These are phyloP conservation scores for Takakia lepidozioides DNA, from an alignment of 225 moss, liverwort and hornwort genomes.

Conservation along the genomic window DNA sequence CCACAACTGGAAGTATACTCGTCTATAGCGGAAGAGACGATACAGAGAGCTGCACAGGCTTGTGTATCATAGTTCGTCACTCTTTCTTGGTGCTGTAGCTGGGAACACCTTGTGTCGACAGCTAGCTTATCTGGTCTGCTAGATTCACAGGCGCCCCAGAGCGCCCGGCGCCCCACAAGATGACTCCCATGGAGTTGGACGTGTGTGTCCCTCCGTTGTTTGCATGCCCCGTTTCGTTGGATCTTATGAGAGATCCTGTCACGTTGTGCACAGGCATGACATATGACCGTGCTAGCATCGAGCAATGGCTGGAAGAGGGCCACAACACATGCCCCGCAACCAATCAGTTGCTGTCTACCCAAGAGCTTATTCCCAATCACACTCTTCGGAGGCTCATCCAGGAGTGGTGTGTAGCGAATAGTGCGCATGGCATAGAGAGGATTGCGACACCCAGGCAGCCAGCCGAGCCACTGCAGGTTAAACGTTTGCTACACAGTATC, in stretches of 20 bases:
- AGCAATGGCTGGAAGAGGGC: conserved; percentile 78
- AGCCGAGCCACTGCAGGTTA: conserved; percentile 26
- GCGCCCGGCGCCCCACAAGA: too few species aligned
- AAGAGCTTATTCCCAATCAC: conserved; percentile 74
- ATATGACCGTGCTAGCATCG: conserved; percentile 75
- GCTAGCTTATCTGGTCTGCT: too few species aligned
- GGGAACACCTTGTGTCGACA: too few species aligned
- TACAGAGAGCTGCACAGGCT: too few species aligned
- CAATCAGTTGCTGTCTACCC: conserved; percentile 50
- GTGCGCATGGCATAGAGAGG: conserved; percentile 44
- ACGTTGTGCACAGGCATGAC: conserved; percentile 90
- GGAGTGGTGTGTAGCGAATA: conserved; percentile 69
- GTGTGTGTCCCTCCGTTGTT: conserved; percentile 57
- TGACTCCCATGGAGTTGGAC: conserved; percentile 14
- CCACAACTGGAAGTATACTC: too few species aligned
- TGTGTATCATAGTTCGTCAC: too few species aligned
- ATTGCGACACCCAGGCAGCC: conserved; percentile 54
- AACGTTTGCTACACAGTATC: conserved; percentile 20
- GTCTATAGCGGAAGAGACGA: too few species aligned
- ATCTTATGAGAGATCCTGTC: conserved; percentile 91
- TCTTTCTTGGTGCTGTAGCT: too few species aligned
- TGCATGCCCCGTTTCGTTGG: conserved; percentile 77
- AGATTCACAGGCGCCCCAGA: too few species aligned
- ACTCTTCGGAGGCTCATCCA: conserved; percentile 78
- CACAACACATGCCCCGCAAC: conserved; percentile 83